Conservation (phyloP, 805 yeast genomes). For the Osmozyma mogii region DNA sequence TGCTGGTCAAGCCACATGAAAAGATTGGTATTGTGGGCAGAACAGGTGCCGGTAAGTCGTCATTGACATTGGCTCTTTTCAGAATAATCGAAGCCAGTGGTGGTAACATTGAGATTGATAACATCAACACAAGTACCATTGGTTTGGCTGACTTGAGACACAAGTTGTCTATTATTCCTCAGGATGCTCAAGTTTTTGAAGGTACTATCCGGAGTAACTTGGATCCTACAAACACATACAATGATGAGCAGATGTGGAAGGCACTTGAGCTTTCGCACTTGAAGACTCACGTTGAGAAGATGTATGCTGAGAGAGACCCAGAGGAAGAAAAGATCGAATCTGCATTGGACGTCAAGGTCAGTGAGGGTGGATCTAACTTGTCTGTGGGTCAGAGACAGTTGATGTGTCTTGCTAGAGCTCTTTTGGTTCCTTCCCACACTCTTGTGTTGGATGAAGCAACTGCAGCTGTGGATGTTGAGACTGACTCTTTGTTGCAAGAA, state of each 20-base stretch:
- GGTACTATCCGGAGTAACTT: conserved; percentile 34
- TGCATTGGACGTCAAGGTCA: conserved; percentile 26
- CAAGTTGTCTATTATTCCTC: conserved; percentile 36
- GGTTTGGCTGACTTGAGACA: conserved; percentile 38
- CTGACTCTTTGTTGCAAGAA: conserved; percentile 69
- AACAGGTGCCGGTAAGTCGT: conserved; percentile 41
- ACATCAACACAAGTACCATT: conserved; percentile 23
- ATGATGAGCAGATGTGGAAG: conserved; percentile 33
- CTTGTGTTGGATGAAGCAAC: conserved; percentile 80
- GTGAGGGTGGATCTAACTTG: conserved; percentile 41
- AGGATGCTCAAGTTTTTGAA: conserved; percentile 39
- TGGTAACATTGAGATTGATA: conserved; percentile 31
- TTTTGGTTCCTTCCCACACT: conserved; percentile 50
- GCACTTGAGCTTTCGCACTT: conserved; percentile 37
- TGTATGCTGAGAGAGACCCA: conserved; percentile 26
- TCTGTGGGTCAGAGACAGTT: conserved; percentile 49
- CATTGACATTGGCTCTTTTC: conserved; percentile 36
- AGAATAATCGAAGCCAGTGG: conserved; percentile 33
- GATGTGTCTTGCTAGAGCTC: conserved; percentile 76
- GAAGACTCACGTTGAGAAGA: conserved; percentile 31
- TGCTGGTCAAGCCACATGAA: conserved; percentile 30
- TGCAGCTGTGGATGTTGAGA: conserved; percentile 82
- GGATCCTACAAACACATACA: conserved; percentile 30
- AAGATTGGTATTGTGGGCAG: conserved; percentile 40
- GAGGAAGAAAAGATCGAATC: conserved; percentile 14